Percentiles rank a stretch among this genome's conserved stretches.
These are phyloP conservation scores for Alternaria alternata DNA, from an alignment of 2,329 filamentous ascomycete species.

Conservation along the genomic window DNA sequence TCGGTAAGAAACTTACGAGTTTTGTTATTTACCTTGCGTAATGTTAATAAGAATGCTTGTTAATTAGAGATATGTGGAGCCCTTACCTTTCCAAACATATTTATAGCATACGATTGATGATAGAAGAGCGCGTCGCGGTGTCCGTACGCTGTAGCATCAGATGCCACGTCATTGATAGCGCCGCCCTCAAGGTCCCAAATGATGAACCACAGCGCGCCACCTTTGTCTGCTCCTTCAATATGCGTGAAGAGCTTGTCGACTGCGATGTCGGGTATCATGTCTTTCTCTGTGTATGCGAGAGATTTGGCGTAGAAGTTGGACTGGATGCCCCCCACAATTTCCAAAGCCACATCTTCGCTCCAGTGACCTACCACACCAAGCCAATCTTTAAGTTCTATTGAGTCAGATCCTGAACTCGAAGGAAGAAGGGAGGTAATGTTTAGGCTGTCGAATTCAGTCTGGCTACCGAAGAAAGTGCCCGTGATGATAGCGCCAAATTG, in stretches of 20 bases:
- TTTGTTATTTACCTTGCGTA: constrained; percentile 35
- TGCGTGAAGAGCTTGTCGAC: constrained; percentile 46
- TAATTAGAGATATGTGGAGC: background rate
- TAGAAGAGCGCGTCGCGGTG: constrained; percentile 48
- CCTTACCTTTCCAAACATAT: constrained; percentile 34
- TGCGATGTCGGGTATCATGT: constrained; percentile 38
- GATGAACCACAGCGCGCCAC: constrained; percentile 45
- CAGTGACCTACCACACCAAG: constrained; percentile 45
- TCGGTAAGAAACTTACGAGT: constrained; percentile 52
- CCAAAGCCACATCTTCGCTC: constrained; percentile 42
- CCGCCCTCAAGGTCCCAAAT: constrained; percentile 49
- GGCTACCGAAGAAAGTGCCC: constrained; percentile 46
- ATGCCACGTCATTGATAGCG: constrained; percentile 41
- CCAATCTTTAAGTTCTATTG: constrained; percentile 43
- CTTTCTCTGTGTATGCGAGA: constrained; percentile 42
- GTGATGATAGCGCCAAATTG: constrained; percentile 40
- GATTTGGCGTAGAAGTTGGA: constrained; percentile 49
- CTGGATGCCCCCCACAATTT: constrained; percentile 40
- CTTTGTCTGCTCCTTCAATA: constrained; percentile 43
- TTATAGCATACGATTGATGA: constrained; percentile 50
- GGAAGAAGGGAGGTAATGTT: constrained; percentile 43
- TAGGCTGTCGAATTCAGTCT: constrained; percentile 43
- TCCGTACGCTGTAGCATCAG: constrained; percentile 44
- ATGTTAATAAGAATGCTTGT: background rate
- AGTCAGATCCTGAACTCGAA: constrained; percentile 19